Percentiles rank a stretch among this genome's conserved stretches.
phyloP scores from a whole-genome alignment of 257 asterid species.

The Solanum gandarillasii region DNA sequence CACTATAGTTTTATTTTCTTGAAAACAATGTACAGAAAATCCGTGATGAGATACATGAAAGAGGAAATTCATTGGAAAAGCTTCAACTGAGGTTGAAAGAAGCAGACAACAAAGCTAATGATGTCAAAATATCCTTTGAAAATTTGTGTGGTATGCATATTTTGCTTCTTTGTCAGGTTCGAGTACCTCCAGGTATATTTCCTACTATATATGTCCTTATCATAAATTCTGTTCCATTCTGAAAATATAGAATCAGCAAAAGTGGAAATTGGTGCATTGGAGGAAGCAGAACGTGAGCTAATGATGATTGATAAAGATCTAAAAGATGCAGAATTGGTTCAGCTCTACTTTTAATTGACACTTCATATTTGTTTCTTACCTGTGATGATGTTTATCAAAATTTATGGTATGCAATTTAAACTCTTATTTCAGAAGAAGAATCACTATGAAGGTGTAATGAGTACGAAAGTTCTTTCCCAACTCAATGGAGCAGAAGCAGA shows the following conservation, averaged over 20 bases:
- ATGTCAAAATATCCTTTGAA: constrained; percentile 33
- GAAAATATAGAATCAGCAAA: constrained; percentile 53
- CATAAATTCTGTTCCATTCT: constrained; percentile 1
- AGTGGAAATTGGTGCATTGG: constrained; percentile 55
- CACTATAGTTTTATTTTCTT: not conserved
- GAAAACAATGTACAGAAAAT: constrained; percentile 42
- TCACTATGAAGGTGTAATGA: constrained; percentile 52
- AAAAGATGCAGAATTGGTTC: constrained; percentile 44
- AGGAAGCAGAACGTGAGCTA: constrained; percentile 56
- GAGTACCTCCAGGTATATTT: not conserved
- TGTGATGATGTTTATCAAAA: not conserved
- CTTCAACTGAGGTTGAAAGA: constrained; percentile 38
- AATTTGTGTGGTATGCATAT: constrained; percentile 53
- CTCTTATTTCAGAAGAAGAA: constrained; percentile 39
- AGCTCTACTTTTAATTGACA: constrained; percentile 2
- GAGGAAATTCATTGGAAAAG: constrained; percentile 36
- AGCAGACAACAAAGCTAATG: constrained; percentile 41
- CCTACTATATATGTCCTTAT: not conserved
- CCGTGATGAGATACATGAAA: constrained; percentile 37
- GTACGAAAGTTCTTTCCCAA: constrained; percentile 33
- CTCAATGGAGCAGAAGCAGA: constrained; percentile 41
- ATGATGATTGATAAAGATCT: constrained; percentile 39
- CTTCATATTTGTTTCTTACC: not conserved
- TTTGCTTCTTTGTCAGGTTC: constrained; percentile 3
- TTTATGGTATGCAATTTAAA: not conserved